Percentiles rank a stretch among this genome's conserved stretches.
These are phyloP conservation scores for Tuctoria greenei DNA, from an alignment of 176 grass and related monocot species.

Conservation along the genomic window DNA sequence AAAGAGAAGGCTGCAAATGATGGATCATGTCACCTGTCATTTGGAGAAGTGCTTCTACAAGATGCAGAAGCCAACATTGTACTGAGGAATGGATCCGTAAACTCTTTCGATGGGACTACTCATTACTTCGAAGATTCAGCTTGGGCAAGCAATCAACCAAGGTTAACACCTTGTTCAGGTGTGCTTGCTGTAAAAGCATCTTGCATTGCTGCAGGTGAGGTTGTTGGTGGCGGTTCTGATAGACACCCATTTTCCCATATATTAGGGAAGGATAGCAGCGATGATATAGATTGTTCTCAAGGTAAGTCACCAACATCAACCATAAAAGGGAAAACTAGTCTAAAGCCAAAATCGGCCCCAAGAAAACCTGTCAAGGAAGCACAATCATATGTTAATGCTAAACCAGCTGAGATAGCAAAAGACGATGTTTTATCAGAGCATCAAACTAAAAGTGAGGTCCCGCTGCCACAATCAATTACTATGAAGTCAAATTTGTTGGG, in stretches of 20 bases:
- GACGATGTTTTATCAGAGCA: conserved; percentile 17
- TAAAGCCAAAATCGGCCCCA: conserved; percentile 38
- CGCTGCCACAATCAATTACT: conserved; percentile 14
- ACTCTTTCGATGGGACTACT: conserved; percentile 36
- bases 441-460: conserved; percentile 17
- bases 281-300: conserved; percentile 35
- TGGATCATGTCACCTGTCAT: conserved; percentile 18
- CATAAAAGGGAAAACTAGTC: conserved; percentile 44
- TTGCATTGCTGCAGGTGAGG: conserved; percentile 28
- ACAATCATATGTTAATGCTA: conserved; percentile 27
- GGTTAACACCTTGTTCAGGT: conserved; percentile 52
- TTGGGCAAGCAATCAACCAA: conserved; percentile 26
- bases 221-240: conserved; percentile 45
- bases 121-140: conserved; percentile 42
- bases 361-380: conserved; percentile 43
- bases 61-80: conserved; percentile 28
- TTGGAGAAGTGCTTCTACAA: conserved; percentile 35
- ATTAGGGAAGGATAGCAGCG: conserved; percentile 43
- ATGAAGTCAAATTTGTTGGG: neutral
- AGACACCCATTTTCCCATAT: conserved; percentile 42
- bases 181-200: conserved; percentile 36
- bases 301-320: conserved; percentile 24
- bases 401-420: conserved; percentile 38
- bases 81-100: conserved; percentile 37
- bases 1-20: conserved; percentile 39